Evolutionary conservation across 345 rosid genomes (phyloP).

Genomic region (Limnanthes douglasii): DNA sequence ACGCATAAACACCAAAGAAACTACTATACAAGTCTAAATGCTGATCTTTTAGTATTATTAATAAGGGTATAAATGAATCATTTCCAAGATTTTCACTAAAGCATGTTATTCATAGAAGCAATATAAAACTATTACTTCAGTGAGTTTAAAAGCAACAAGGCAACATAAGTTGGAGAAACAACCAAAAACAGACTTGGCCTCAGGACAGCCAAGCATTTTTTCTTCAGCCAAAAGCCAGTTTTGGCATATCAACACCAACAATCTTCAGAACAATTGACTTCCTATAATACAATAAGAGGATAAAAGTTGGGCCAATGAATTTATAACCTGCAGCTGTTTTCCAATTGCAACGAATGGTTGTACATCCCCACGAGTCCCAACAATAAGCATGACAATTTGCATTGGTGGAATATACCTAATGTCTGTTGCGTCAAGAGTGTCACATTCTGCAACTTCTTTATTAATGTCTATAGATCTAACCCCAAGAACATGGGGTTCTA

Average conservation of each 20-base stretch:
- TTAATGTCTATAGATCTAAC: slow-evolving; percentile 15
- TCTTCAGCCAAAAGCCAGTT: no score
- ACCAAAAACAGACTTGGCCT: no score
- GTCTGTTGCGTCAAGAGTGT: slow-evolving; percentile 51
- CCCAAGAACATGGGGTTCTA: slow-evolving; percentile 33
- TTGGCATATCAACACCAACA: no score
- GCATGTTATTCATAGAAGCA: no score
- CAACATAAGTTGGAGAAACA: no score
- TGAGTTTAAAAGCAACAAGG: no score
- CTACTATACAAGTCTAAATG: neutral
- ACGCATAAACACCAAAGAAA: neutral
- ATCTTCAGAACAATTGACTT: no score
- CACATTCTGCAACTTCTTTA: slow-evolving; percentile 31
- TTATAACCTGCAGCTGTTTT: slow-evolving; percentile 58
- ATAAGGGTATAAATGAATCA: no score
- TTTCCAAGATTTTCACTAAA: no score
- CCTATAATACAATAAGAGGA: neutral
- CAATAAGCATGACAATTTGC: slow-evolving; percentile 52
- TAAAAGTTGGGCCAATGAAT: neutral
- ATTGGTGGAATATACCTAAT: slow-evolving; percentile 54
- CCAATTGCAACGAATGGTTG: slow-evolving; percentile 87
- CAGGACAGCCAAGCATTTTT: no score
- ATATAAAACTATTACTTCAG: no score
- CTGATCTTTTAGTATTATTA: no score
- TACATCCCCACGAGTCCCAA: slow-evolving; percentile 87